Conservation (phyloP, 768 basidiomycete species). For the Cystofilobasidium macerans region DNA sequence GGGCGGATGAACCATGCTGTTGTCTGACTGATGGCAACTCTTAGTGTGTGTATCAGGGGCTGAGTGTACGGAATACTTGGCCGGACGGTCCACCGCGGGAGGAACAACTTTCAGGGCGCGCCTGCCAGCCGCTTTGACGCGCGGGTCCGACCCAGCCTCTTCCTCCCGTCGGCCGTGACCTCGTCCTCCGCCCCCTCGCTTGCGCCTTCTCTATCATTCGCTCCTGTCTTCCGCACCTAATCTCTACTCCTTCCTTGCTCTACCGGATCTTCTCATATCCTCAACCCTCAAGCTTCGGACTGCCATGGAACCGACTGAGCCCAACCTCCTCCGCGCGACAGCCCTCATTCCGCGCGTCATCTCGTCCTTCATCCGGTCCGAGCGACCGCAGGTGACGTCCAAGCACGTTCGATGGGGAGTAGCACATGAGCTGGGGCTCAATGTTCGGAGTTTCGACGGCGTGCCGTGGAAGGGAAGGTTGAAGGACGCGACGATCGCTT, state of each 20-base stretch:
- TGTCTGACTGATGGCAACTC: neutral
- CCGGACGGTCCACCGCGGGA: too few relatives aligned
- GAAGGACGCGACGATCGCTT: neutral
- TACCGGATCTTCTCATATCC: neutral
- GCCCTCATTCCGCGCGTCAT: constrained; percentile 1
- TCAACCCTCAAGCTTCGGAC: neutral
- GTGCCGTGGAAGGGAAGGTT: neutral
- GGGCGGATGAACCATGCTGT: neutral
- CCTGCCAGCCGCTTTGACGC: too few relatives aligned
- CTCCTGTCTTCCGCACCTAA: too few relatives aligned
- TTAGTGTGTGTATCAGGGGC: too few relatives aligned
- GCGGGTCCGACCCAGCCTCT: too few relatives aligned
- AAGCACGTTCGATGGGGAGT: neutral
- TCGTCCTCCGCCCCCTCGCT: too few relatives aligned
- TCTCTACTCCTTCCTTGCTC: neutral
- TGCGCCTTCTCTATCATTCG: too few relatives aligned
- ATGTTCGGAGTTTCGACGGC: neutral
- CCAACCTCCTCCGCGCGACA: neutral
- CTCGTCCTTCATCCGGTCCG: neutral
- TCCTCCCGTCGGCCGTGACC: too few relatives aligned
- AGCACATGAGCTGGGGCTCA: neutral
- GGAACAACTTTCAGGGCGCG: too few relatives aligned
- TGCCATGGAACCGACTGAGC: neutral
- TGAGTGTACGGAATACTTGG: too few relatives aligned
- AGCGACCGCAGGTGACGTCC: neutral